A percentile compares a stretch with the other conserved stretches of the same genome.
These are phyloP conservation scores for Erythrophleum ivorense DNA, from an alignment of 331 rosid genomes.

Conservation along the genomic window DNA sequence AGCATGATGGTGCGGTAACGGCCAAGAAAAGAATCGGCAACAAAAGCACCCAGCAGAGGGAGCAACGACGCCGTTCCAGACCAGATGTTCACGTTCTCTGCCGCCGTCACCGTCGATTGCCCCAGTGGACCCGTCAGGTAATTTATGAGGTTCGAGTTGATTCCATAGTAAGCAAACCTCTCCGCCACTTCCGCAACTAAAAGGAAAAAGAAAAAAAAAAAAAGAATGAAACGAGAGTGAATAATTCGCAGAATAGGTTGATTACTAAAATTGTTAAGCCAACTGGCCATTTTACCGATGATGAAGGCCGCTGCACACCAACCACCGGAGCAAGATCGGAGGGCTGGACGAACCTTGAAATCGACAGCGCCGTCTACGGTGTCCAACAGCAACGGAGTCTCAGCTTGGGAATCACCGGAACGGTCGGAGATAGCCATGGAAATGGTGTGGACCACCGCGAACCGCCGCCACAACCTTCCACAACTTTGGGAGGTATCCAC, in stretches of 20 bases:
- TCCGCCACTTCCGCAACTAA: conserved; percentile 61
- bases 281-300: conserved; percentile 15
- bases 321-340: conserved; percentile 44
- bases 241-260: not conserved
- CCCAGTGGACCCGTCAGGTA: conserved; percentile 58
- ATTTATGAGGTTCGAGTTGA: conserved; percentile 50
- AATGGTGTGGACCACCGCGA: not conserved
- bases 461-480: not conserved
- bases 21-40: conserved; percentile 54
- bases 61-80: conserved; percentile 51
- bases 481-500: too few relatives aligned
- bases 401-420: not conserved
- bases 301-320: conserved; percentile 50
- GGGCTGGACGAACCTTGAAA: conserved; percentile 38
- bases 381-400: conserved; percentile 42
- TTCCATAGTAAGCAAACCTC: conserved; percentile 60
- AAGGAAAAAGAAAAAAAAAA: not conserved
- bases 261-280: not conserved
- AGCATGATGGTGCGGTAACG: conserved; percentile 50
- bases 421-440: conserved; percentile 37
- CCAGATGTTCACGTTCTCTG: conserved; percentile 57
- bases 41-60: conserved; percentile 48
- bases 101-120: conserved; percentile 55
- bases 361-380: conserved; percentile 40
- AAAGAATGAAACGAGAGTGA: not conserved